These are phyloP conservation scores for Malus hybrid DNA, from an alignment of 331 rosid genomes.

Conservation along the genomic window DNA sequence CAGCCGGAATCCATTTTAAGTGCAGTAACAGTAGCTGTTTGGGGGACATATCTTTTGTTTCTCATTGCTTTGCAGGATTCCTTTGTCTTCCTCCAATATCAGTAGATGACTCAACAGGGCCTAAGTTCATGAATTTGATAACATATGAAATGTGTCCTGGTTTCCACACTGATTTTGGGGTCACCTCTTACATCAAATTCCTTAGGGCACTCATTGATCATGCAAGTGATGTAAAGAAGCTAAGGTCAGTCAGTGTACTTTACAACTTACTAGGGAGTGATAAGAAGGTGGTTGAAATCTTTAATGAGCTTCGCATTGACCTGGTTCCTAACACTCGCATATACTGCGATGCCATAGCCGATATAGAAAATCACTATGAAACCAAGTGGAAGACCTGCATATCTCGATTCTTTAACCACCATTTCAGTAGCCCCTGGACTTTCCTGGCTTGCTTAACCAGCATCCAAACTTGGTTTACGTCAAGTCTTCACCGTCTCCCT, in stretches of 20 bases:
- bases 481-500: background rate
- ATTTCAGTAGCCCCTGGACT: constrained; percentile 7
- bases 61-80: background rate
- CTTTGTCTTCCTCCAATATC: constrained; percentile 4
- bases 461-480: background rate
- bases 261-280: background rate
- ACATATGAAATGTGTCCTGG: background rate
- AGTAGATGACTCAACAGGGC: background rate
- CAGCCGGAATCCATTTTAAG: background rate
- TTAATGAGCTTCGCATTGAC: background rate
- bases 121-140: background rate
- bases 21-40: background rate
- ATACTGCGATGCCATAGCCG: background rate
- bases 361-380: background rate
- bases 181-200: constrained; percentile 1
- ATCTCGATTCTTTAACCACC: background rate
- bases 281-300: background rate
- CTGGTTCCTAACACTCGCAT: background rate
- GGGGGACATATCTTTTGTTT: background rate
- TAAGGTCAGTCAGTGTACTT: background rate
- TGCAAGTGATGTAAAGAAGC: background rate
- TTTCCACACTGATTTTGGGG: background rate
- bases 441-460: background rate
- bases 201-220: constrained; percentile 3
- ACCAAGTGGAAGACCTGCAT: background rate